These are phyloP conservation scores for Haplosporangium sp. DNA, from an alignment of 371 early-diverging fungal species.

Conservation along the genomic window DNA sequence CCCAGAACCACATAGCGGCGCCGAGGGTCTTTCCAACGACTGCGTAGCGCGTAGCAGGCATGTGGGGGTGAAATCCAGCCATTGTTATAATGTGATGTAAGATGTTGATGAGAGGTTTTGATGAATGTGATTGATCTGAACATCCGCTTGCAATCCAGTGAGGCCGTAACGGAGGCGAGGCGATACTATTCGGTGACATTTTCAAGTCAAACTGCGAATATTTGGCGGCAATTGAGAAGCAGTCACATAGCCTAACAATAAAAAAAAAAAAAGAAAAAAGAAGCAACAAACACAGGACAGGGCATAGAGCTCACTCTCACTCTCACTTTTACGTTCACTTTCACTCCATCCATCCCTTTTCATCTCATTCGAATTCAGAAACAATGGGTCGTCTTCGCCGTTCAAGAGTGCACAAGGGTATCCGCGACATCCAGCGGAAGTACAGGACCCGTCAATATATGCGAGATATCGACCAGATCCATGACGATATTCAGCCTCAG, in stretches of 20 bases:
- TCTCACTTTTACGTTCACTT: background rate
- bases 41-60: slow-evolving; percentile 51
- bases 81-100: slow-evolving; percentile 19
- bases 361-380: slow-evolving; percentile 1
- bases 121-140: slow-evolving; percentile 7
- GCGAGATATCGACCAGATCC: slow-evolving; percentile 93
- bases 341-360: background rate
- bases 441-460: slow-evolving; percentile 74
- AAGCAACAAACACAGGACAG: too few species aligned
- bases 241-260: slow-evolving; percentile 13
- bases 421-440: slow-evolving; percentile 72
- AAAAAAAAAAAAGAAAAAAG: slow-evolving; percentile 7
- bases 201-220: too few species aligned
- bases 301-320: too few species aligned
- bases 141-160: too few species aligned
- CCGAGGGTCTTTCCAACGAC: slow-evolving; percentile 61
- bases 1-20: slow-evolving; percentile 88
- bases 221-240: background rate
- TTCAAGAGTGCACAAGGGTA: slow-evolving; percentile 77
- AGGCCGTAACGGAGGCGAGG: slow-evolving; percentile 3
- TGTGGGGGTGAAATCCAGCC: slow-evolving; percentile 55
- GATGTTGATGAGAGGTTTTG: slow-evolving; percentile 13
- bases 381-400: slow-evolving; percentile 73
- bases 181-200: too few species aligned
- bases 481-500: slow-evolving; percentile 84